Evolutionary conservation across 257 asterid genomes (phyloP).

Genomic region (Marsdenia floribunda): DNA sequence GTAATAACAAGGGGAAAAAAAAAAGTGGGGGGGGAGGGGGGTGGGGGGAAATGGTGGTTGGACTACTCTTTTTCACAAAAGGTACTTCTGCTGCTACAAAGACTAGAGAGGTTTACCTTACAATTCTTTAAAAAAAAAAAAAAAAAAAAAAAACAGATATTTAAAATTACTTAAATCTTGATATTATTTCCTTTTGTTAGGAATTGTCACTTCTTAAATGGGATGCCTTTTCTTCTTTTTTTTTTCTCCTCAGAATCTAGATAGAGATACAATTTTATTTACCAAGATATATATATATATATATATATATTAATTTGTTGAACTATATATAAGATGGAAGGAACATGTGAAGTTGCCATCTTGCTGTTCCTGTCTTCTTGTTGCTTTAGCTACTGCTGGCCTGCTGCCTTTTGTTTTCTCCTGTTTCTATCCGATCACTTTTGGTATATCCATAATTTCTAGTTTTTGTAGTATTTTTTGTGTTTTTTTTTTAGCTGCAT

Average conservation of each 20-base stretch:
- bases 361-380: conserved; percentile 20
- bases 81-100: background rate
- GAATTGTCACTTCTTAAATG: conserved; percentile 9
- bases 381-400: conserved; percentile 23
- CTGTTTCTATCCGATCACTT: background rate
- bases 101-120: background rate
- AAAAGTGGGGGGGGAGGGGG: background rate
- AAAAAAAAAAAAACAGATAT: background rate
- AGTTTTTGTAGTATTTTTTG: background rate
- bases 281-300: background rate
- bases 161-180: background rate
- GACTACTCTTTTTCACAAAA: conserved; percentile 15
- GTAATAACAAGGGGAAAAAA: conserved; percentile 3
- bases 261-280: background rate
- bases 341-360: conserved; percentile 24
- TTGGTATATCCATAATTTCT: background rate
- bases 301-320: background rate
- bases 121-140: too few relatives aligned
- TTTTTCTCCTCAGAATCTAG: background rate
- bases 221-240: conserved; percentile 1
- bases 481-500: too few relatives aligned
- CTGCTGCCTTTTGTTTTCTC: conserved; percentile 17
- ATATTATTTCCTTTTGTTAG: background rate
- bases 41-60: conserved; percentile 11
- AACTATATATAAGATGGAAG: conserved; percentile 13